Percentiles rank a stretch among this genome's conserved stretches.
These are phyloP conservation scores for Pezicula neosporulosa DNA, from an alignment of 2,329 filamentous ascomycete species.

Conservation along the genomic window DNA sequence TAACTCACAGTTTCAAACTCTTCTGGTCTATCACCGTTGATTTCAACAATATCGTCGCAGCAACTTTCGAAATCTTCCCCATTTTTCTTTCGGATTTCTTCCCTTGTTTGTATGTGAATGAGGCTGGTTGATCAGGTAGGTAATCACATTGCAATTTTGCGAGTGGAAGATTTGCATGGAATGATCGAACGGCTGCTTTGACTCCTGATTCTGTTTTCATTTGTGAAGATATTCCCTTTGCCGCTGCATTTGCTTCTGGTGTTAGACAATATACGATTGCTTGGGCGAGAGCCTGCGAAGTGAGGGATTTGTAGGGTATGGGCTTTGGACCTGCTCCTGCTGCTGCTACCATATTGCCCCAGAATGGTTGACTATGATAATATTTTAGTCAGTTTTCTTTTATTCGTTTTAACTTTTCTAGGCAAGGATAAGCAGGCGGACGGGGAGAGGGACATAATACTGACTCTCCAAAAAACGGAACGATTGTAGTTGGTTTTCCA, in stretches of 20 bases:
- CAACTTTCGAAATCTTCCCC: constrained; percentile 9
- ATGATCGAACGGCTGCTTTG: constrained; percentile 58
- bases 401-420: not conserved
- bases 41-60: constrained; percentile 10
- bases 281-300: constrained; percentile 56
- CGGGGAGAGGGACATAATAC: not conserved
- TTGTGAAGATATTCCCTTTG: constrained; percentile 43
- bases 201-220: constrained; percentile 64
- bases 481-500: constrained; percentile 47
- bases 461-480: constrained; percentile 53
- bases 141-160: constrained; percentile 64
- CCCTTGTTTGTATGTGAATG: constrained; percentile 19
- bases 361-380: constrained; percentile 59
- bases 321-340: constrained; percentile 69
- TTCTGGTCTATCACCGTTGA: constrained; percentile 11
- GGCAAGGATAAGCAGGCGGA: too few species aligned
- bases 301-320: constrained; percentile 65
- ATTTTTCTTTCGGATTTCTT: constrained; percentile 24
- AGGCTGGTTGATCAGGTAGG: constrained; percentile 47
- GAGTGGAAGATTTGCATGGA: constrained; percentile 63
- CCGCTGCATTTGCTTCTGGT: constrained; percentile 51
- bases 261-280: constrained; percentile 59
- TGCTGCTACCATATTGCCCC: constrained; percentile 69
- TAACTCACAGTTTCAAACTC: constrained; percentile 17
- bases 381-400: not conserved